These are phyloP conservation scores for Colletotrichum navitas DNA, from an alignment of 2,329 filamentous ascomycete genomes.

Conservation along the genomic window DNA sequence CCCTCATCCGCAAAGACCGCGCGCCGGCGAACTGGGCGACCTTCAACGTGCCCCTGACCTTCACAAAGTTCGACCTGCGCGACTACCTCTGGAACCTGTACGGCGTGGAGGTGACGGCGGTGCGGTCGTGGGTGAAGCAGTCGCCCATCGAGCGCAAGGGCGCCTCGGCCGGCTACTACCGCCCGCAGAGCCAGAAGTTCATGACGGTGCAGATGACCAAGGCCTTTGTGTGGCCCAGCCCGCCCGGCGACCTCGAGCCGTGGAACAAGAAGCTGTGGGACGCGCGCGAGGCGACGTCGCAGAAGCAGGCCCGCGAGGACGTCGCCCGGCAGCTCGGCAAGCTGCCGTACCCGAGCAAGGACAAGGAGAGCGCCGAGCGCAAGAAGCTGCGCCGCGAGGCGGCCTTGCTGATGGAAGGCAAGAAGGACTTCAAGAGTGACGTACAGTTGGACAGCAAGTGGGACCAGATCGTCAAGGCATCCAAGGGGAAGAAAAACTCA, in stretches of 20 bases:
- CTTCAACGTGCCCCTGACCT: slow-evolving; percentile 90
- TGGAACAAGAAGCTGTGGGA: slow-evolving; percentile 75
- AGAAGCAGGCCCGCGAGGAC: slow-evolving; percentile 56
- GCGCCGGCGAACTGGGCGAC: slow-evolving; percentile 85
- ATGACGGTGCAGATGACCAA: slow-evolving; percentile 93
- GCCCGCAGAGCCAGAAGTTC: slow-evolving; percentile 82
- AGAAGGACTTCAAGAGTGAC: slow-evolving; percentile 61
- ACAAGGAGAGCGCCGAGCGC: slow-evolving; percentile 56
- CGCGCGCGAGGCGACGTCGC: slow-evolving; percentile 60
- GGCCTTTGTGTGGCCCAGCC: slow-evolving; percentile 89
- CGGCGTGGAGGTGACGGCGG: slow-evolving; percentile 76
- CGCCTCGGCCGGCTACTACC: slow-evolving; percentile 69
- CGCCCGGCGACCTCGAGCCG: slow-evolving; percentile 70
- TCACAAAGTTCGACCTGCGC: slow-evolving; percentile 96
- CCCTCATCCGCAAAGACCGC: slow-evolving; percentile 78
- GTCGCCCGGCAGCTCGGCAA: slow-evolving; percentile 50
- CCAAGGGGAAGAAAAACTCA: slow-evolving; percentile 43
- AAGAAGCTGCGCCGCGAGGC: slow-evolving; percentile 64
- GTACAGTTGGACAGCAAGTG: slow-evolving; percentile 45
- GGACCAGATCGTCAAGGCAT: slow-evolving; percentile 48
- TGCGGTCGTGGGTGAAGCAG: slow-evolving; percentile 85
- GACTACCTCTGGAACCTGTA: slow-evolving; percentile 95
- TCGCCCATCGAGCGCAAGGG: slow-evolving; percentile 66
- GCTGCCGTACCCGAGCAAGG: slow-evolving; percentile 55
- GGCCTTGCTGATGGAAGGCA: slow-evolving; percentile 69